Conservation (phyloP, 2,329 filamentous ascomycete genomes). For the Xylariales sp. region DNA sequence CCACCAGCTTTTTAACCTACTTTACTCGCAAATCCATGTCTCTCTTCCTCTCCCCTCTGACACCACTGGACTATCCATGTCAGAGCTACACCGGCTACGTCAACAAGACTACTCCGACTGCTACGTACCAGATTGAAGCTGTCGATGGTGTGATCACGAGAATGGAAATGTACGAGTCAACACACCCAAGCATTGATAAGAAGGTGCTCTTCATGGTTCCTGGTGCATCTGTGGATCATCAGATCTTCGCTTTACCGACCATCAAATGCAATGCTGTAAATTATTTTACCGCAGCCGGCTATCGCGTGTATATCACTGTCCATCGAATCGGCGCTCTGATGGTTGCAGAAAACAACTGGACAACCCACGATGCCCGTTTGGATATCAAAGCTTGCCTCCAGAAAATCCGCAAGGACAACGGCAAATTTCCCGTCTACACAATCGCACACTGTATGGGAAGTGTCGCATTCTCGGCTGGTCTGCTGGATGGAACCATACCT, state of each 20-base stretch:
- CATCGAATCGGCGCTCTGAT: slow-evolving; percentile 53
- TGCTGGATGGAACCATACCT: slow-evolving; percentile 59
- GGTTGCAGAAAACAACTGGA: slow-evolving; percentile 48
- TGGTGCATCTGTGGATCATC: slow-evolving; percentile 58
- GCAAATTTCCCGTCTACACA: slow-evolving; percentile 44
- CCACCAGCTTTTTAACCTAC: slow-evolving; percentile 48
- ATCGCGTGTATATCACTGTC: slow-evolving; percentile 54
- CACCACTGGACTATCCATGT: slow-evolving; percentile 50
- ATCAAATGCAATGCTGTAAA: slow-evolving; percentile 61
- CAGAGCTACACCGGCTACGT: slow-evolving; percentile 43
- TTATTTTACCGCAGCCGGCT: slow-evolving; percentile 57
- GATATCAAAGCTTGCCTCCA: slow-evolving; percentile 54
- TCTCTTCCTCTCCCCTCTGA: slow-evolving; percentile 51
- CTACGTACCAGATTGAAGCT: slow-evolving; percentile 42
- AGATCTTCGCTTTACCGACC: slow-evolving; percentile 59
- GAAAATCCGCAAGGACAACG: slow-evolving; percentile 38
- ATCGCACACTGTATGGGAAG: slow-evolving; percentile 62
- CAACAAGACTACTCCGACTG: slow-evolving; percentile 43
- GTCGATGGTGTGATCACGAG: slow-evolving; percentile 47
- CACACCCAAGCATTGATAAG: slow-evolving; percentile 27
- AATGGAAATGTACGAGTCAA: slow-evolving; percentile 55
- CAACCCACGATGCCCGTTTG: slow-evolving; percentile 54
- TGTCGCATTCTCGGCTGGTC: slow-evolving; percentile 52
- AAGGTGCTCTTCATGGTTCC: slow-evolving; percentile 58
- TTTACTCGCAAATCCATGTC: slow-evolving; percentile 50